Evolutionary conservation across 2,329 filamentous ascomycete genomes (phyloP).

Genomic region (Epichloe uncinata): DNA sequence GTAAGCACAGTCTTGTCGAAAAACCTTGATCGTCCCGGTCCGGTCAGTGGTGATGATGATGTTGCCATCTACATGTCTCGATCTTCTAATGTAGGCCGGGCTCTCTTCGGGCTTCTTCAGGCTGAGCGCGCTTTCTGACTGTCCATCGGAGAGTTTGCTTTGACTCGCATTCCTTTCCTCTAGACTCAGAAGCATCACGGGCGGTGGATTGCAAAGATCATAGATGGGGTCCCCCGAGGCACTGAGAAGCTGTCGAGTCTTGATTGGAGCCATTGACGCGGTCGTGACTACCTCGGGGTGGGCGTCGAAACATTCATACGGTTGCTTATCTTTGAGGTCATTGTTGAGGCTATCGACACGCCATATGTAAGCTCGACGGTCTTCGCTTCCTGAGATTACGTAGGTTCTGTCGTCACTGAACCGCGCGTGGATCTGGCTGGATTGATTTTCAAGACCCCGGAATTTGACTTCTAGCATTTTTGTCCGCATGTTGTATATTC

Average conservation of each 20-base stretch:
- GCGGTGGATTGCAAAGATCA: slow-evolving; percentile 89
- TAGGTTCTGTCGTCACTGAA: slow-evolving; percentile 81
- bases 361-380: slow-evolving; percentile 86
- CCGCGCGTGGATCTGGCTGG: slow-evolving; percentile 77
- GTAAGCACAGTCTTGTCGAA: slow-evolving; percentile 85
- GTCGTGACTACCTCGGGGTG: slow-evolving; percentile 80
- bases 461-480: slow-evolving; percentile 81
- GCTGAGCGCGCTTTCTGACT: slow-evolving; percentile 20
- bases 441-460: slow-evolving; percentile 79
- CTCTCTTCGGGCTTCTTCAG: slow-evolving; percentile 48
- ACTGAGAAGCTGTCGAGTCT: slow-evolving; percentile 63
- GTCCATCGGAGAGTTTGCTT: slow-evolving; percentile 23
- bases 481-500: slow-evolving; percentile 78
- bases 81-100: slow-evolving; percentile 64
- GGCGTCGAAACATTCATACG: slow-evolving; percentile 81
- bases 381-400: slow-evolving; percentile 87
- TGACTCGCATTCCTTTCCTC: slow-evolving; percentile 43
- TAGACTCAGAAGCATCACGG: slow-evolving; percentile 65
- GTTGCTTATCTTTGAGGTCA: slow-evolving; percentile 64
- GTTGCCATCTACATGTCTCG: slow-evolving; percentile 65
- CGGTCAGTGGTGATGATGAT: slow-evolving; percentile 90
- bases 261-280: slow-evolving; percentile 72
- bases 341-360: slow-evolving; percentile 37
- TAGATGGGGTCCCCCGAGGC: slow-evolving; percentile 81
- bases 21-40: slow-evolving; percentile 81